Percentiles rank a stretch among this genome's conserved stretches.
Evolutionary conservation across 2,329 filamentous ascomycete genomes (phyloP).

Genomic region (Thelonectria rubi): DNA sequence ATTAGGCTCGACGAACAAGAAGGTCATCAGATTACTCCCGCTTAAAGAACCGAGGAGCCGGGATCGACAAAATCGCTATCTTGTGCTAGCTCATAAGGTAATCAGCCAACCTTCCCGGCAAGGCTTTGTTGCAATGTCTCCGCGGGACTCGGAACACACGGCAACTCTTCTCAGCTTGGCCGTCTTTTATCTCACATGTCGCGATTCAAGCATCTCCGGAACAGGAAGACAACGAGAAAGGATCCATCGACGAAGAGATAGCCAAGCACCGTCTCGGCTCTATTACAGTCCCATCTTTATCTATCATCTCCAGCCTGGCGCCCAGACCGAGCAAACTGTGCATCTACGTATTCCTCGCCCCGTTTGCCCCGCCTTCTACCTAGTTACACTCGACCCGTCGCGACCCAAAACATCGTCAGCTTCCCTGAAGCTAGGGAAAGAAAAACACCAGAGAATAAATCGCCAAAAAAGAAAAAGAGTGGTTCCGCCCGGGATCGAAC

Average conservation of each 20-base stretch:
- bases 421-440: neutral
- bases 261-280: neutral
- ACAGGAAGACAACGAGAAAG: neutral
- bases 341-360: neutral
- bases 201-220: neutral
- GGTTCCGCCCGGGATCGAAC: conserved; percentile 28
- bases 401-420: neutral
- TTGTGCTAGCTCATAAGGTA: too few species aligned
- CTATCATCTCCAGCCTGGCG: neutral
- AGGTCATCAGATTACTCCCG: too few species aligned
- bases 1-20: too few species aligned
- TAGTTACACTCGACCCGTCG: neutral
- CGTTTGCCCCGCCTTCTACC: neutral
- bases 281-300: neutral
- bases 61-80: conserved; percentile 7
- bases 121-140: neutral
- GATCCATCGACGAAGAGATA: neutral
- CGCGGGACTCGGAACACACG: neutral
- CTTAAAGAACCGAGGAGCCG: too few species aligned
- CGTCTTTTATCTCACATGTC: neutral
- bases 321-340: neutral
- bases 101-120: neutral
- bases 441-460: neutral
- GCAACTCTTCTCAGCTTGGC: neutral
- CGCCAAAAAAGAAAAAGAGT: conserved; percentile 8